Evolutionary conservation across 768 basidiomycete species (phyloP).

Genomic region (Lactarius sanguifluus): DNA sequence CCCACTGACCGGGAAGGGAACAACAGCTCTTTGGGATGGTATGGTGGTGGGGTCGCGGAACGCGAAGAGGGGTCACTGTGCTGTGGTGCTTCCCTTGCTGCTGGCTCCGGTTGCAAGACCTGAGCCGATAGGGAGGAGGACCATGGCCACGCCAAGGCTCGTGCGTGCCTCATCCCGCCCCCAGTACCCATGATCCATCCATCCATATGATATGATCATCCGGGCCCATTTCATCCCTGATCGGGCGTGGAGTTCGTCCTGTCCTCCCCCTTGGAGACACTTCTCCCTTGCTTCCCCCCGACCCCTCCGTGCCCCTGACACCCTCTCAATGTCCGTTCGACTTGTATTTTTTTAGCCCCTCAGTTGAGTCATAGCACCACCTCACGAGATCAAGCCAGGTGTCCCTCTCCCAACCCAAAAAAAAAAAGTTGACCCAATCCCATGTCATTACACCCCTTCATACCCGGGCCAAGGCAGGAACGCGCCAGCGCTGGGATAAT

Average conservation of each 20-base stretch:
- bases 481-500: constrained; percentile 15
- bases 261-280: constrained; percentile 4
- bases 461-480: constrained; percentile 7
- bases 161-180: neutral
- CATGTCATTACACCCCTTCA: neutral
- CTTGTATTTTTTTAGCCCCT: neutral
- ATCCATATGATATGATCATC: neutral
- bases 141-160: neutral
- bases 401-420: neutral
- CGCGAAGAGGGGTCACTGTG: neutral
- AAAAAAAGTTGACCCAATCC: neutral
- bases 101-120: neutral
- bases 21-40: neutral
- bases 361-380: constrained; percentile 8
- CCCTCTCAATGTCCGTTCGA: constrained; percentile 5
- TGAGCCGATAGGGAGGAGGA: neutral
- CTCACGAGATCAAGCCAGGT: constrained; percentile 5
- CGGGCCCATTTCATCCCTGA: neutral
- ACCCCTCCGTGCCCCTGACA: neutral
- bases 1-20: neutral
- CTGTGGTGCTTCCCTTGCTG: neutral
- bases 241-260: neutral
- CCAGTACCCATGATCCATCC: neutral
- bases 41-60: neutral
- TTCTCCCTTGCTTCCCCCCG: neutral